Evolutionary conservation across 2,329 filamentous ascomycete species (phyloP), one percentile per base, ranked within the genome.

Genomic region (Rhexocercosporidium sp.): DNA sequence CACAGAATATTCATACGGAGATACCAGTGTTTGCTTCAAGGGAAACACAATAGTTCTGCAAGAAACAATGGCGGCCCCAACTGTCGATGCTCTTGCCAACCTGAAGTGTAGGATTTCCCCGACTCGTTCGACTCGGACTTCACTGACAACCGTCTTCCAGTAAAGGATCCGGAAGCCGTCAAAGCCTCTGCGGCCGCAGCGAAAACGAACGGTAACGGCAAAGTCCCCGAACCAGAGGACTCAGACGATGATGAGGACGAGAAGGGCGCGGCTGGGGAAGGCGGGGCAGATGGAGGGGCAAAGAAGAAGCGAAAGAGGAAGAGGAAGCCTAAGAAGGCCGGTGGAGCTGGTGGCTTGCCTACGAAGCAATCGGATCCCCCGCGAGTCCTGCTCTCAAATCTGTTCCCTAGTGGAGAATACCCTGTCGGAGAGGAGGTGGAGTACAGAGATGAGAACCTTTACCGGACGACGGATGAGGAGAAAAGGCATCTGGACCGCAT

Each of bases 11-110:
- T 39, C n/a, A 7, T 47, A 6, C n/a, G 3, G 12, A 31, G 3
- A 41, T 22, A 22, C 12, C 41, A 56, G 25, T 16, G 31, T 49
- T 44, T 39, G 31, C 8, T 20, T 29, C 49, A n/a, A 59, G n/a
- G 39, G 29, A 37, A 46, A 39, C 20, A 62, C 46, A 47, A 56
- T 44, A 59, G 44, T 51, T 59, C 64, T 62, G 54, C 39, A 67
- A 65, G 53, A 64, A 65, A 75, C 62, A 20, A 77, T 77, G 75
- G 72, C 74, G 27, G 74, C 73, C 20, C 73, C 74, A 67, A 62
- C 69, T 37, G 57, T 96, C 93, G 78, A 98, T 97, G 75, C 93
- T 94, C 86, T 96, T 96, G 78, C 95, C 91, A 75, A 98, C 93
- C 81, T 98, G 94, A 81, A 97, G 85, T 76, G 97, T 89, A 72